A percentile compares a stretch with the other conserved stretches of the same genome.
Conservation (phyloP, 257 asterid species). For the Ballota nigra region DNA sequence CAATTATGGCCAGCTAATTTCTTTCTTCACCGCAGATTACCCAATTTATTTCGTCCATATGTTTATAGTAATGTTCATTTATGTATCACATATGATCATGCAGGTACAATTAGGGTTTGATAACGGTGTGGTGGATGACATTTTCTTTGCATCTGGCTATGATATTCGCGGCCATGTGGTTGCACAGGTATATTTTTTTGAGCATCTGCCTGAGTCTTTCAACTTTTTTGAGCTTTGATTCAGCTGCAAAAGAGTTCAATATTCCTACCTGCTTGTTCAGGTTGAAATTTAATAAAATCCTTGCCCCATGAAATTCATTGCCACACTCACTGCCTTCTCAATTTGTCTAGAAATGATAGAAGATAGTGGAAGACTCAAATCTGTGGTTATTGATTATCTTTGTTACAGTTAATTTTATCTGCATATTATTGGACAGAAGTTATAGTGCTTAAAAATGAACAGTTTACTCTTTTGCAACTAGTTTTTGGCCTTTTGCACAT, state of each 20-base stretch:
- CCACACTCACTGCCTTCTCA: slow-evolving; percentile 5
- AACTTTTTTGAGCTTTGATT: neutral
- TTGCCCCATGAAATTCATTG: neutral
- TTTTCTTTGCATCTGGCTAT: slow-evolving; percentile 77
- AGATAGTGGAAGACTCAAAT: neutral
- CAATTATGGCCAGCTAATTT: neutral
- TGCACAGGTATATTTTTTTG: slow-evolving; percentile 71
- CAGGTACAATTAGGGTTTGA: slow-evolving; percentile 83
- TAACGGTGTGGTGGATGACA: slow-evolving; percentile 60
- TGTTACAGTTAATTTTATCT: slow-evolving; percentile 12
- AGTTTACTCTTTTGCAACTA: neutral
- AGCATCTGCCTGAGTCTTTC: neutral
- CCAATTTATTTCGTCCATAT: neutral
- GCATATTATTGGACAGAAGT: neutral
- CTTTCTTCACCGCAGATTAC: neutral
- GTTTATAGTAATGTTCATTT: slow-evolving; percentile 4
- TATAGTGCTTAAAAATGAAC: neutral
- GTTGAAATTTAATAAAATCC: slow-evolving; percentile 11
- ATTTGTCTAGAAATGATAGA: neutral
- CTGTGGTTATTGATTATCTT: neutral
- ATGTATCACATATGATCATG: slow-evolving; percentile 28
- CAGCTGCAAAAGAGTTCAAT: neutral
- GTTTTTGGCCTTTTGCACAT: slow-evolving; percentile 12
- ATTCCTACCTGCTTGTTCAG: slow-evolving; percentile 20
- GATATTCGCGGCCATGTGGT: slow-evolving; percentile 86